A percentile compares a stretch with the other conserved stretches of the same genome.
These are phyloP conservation scores for Fusarium torreyae DNA, from an alignment of 2,329 filamentous ascomycete species.

Conservation along the genomic window DNA sequence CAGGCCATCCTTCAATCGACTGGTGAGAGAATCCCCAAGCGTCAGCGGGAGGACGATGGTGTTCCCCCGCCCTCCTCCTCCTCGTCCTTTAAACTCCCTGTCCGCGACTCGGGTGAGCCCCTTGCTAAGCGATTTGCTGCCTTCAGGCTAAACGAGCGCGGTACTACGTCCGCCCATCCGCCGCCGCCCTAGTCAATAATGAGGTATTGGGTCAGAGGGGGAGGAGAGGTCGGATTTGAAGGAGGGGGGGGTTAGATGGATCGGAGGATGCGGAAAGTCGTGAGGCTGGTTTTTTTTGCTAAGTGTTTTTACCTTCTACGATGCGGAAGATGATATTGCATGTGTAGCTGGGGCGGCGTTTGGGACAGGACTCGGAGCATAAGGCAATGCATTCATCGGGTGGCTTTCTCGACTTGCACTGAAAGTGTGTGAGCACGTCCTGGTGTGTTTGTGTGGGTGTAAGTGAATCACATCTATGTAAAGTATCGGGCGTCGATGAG, in stretches of 20 bases:
- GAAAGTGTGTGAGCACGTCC: not conserved
- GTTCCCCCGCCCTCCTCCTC: slow-evolving; percentile 49
- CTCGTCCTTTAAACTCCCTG: slow-evolving; percentile 50
- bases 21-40: slow-evolving; percentile 95
- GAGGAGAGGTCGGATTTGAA: slow-evolving; percentile 1
- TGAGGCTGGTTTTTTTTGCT: slow-evolving; percentile 18
- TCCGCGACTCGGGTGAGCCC: slow-evolving; percentile 63
- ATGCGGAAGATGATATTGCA: slow-evolving; percentile 33
- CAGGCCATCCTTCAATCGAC: slow-evolving; percentile 94
- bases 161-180: slow-evolving; percentile 44
- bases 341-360: slow-evolving; percentile 40
- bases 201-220: slow-evolving; percentile 19
- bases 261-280: slow-evolving; percentile 7
- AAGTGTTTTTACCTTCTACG: slow-evolving; percentile 29
- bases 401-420: slow-evolving; percentile 17
- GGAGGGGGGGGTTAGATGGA: slow-evolving; percentile 6
- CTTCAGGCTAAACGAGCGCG: slow-evolving; percentile 71
- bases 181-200: slow-evolving; percentile 44
- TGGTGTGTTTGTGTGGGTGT: not conserved
- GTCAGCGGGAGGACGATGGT: slow-evolving; percentile 59
- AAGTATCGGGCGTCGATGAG: too few species aligned
- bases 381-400: slow-evolving; percentile 29
- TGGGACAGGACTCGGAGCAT: slow-evolving; percentile 40
- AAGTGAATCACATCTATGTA: too few species aligned
- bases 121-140: slow-evolving; percentile 78